Conservation (phyloP, 2,329 filamentous ascomycete species). For the Paraphaeosphaeria sporulosa region DNA sequence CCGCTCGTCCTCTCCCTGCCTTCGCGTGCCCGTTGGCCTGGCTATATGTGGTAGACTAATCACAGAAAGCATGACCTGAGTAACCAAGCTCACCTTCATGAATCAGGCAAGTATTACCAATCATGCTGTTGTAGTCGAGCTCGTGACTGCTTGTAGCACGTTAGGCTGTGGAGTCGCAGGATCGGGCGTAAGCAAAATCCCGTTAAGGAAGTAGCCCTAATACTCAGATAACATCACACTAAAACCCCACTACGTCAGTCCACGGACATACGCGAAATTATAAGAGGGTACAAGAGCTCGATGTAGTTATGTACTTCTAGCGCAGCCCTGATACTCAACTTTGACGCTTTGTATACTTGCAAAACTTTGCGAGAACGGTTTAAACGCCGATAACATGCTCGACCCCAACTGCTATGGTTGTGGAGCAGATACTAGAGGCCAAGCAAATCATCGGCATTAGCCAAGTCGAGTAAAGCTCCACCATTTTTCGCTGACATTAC, state of each 20-base stretch:
- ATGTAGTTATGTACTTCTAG: neutral
- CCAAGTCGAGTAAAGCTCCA: no score
- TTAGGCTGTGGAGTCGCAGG: neutral
- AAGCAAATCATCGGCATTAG: no score
- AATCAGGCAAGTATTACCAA: neutral
- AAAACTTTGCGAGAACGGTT: no score
- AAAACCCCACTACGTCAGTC: neutral
- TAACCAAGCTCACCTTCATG: neutral
- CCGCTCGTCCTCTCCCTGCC: neutral
- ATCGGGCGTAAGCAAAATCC: neutral
- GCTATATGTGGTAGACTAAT: neutral
- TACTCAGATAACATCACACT: neutral
- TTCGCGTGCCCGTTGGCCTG: neutral
- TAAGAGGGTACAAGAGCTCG: neutral
- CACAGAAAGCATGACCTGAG: neutral
- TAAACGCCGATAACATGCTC: no score
- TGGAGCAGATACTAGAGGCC: no score
- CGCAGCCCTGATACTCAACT: neutral
- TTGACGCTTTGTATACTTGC: neutral
- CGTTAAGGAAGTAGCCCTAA: no score
- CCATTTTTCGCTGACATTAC: no score
- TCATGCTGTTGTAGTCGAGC: neutral
- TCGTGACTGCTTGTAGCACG: no score
- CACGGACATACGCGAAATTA: neutral
- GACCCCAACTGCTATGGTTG: no score